Evolutionary conservation across 2,329 filamentous ascomycete genomes (phyloP).

Genomic region (Fusarium austroafricanum): DNA sequence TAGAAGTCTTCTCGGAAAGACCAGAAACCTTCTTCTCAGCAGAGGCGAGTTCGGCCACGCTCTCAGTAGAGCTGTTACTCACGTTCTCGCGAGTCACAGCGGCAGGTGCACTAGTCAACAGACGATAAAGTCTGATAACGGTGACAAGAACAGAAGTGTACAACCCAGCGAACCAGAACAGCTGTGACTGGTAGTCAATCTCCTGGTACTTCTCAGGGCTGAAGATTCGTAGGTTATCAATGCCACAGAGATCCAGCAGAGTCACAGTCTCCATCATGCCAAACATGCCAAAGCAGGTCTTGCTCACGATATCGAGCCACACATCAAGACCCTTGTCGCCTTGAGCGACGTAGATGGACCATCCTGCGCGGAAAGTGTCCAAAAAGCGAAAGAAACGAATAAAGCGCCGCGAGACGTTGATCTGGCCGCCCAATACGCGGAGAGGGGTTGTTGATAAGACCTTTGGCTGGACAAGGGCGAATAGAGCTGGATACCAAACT

Average conservation of each 20-base stretch:
- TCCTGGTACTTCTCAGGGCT: constrained; percentile 58
- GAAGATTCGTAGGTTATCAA: constrained; percentile 63
- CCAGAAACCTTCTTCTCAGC: constrained; percentile 33
- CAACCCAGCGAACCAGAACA: constrained; percentile 76
- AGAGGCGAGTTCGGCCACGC: constrained; percentile 27
- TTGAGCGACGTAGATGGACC: constrained; percentile 53
- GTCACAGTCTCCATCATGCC: constrained; percentile 74
- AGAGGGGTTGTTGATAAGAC: constrained; percentile 51
- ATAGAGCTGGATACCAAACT: constrained; percentile 57
- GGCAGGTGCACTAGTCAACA: constrained; percentile 52
- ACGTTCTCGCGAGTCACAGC: constrained; percentile 48
- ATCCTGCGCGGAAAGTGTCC: constrained; percentile 66
- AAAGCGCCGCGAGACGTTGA: constrained; percentile 68
- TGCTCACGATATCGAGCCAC: constrained; percentile 67
- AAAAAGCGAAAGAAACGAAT: constrained; percentile 77
- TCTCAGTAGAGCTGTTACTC: constrained; percentile 44
- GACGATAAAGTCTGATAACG: constrained; percentile 55
- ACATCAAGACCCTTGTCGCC: constrained; percentile 49
- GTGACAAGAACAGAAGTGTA: constrained; percentile 61
- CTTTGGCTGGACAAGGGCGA: constrained; percentile 50
- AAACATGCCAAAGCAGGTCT: constrained; percentile 73
- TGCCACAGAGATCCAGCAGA: constrained; percentile 63
- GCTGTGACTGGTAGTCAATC: constrained; percentile 70
- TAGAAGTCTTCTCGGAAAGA: constrained; percentile 33
- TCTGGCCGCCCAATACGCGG: constrained; percentile 52